Base-by-base conservation (phyloP, 768 basidiomycete genomes). In the Lentinula sp. region DNA sequence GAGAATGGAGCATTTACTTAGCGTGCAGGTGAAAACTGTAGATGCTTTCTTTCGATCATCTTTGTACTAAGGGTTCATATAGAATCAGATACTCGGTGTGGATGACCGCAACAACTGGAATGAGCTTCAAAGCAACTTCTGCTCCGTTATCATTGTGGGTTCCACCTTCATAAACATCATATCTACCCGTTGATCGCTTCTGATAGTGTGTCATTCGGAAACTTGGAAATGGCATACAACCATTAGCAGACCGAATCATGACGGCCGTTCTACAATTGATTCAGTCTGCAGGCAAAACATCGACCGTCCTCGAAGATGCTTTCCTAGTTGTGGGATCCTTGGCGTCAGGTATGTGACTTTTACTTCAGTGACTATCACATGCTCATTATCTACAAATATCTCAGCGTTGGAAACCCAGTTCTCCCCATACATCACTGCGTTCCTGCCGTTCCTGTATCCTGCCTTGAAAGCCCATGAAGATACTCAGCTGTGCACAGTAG, bases 101-200 rank as follows among this genome's bases (percentile, higher is more conserved):
- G 97, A 99, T 73, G 97, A 99, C 70, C 87, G 93, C 64, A 95
- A 95, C 74, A 99, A 97, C 77, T 97, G 96, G 95, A 97, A 97
- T 69, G 96, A 99, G 71, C 81, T 99, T 28, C 95, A 97, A 72
- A 89, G 93, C 75, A 97, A 96, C 76, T 82, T 98, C 66, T 97
- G 95, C 72, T 87, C 89, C 65, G 91, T 97, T 51, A 80, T 92
- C 57, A 90, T 93, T 59, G 93, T 93, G 69, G 70, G 91, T 77
- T 37, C 41, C 16, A 20, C 39, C 6, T 50, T 45, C 6, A 45
- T 6, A 6, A 36, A 6, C 9, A 37, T 8, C 6, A 39, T 9
- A 39, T 39, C 18, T 10, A 37, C 33, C 28, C 36, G 20, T 57
- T 6, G 13, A 39, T 20, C 39, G 33, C 18, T 33, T 16, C n/a